phyloP scores from a whole-genome alignment of 257 asterid species.

The Verbascum thapsus region DNA sequence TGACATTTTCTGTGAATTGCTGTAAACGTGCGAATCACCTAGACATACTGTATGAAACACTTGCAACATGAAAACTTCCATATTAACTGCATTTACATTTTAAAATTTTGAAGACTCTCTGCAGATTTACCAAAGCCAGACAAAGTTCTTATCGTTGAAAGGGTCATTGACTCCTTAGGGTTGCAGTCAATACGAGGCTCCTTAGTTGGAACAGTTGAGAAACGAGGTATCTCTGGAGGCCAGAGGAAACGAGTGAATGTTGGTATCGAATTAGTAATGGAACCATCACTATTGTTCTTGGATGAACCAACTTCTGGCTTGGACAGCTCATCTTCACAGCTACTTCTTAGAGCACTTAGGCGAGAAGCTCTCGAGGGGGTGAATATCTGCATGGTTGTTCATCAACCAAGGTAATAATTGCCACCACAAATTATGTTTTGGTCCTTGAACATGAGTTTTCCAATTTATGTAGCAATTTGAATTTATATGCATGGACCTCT shows the following conservation, averaged over 20 bases:
- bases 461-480: background rate
- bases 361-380: slow-evolving; percentile 71
- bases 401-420: slow-evolving; percentile 59
- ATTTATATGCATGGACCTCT: too few species aligned
- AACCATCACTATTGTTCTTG: slow-evolving; percentile 62
- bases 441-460: too few species aligned
- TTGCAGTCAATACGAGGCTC: slow-evolving; percentile 58
- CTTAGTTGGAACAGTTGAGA: slow-evolving; percentile 64
- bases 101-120: slow-evolving; percentile 50
- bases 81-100: slow-evolving; percentile 40
- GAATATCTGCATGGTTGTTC: slow-evolving; percentile 63
- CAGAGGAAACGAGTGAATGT: slow-evolving; percentile 72
- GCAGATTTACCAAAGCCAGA: slow-evolving; percentile 63
- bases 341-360: slow-evolving; percentile 58
- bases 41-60: background rate
- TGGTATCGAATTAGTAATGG: slow-evolving; percentile 65
- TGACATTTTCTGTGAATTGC: too few species aligned
- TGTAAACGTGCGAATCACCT: background rate
- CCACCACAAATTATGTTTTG: background rate
- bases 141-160: slow-evolving; percentile 62
- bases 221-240: slow-evolving; percentile 70
- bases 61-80: slow-evolving; percentile 25
- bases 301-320: slow-evolving; percentile 70
- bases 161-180: slow-evolving; percentile 62
- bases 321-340: slow-evolving; percentile 67